Percentiles rank a stretch among this genome's conserved stretches.
Conservation (phyloP, 116 monocot genomes). For the Papilionanthe hybrid region DNA sequence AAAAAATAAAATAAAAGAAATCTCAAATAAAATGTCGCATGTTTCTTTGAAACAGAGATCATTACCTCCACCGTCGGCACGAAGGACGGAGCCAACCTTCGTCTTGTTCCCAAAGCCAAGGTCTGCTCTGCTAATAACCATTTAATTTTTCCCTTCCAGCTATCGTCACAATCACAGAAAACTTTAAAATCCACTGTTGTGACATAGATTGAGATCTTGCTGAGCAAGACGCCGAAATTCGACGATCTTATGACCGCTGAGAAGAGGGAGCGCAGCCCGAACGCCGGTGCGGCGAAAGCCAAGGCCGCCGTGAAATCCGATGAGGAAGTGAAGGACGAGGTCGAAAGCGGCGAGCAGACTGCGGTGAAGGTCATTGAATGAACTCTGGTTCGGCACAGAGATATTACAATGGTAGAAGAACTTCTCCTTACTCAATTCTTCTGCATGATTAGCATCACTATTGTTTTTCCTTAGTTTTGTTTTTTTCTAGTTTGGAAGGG, state of each 20-base stretch:
- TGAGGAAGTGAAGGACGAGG: neutral
- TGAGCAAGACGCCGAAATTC: slow-evolving; percentile 18
- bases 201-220: slow-evolving; percentile 18
- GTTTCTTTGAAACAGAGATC: slow-evolving; percentile 6
- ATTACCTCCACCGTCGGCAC: slow-evolving; percentile 12
- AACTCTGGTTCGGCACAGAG: neutral
- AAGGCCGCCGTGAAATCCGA: neutral
- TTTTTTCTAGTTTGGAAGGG: neutral
- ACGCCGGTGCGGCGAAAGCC: neutral
- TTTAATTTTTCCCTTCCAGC: neutral
- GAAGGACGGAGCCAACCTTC: slow-evolving; percentile 21
- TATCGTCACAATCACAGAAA: neutral
- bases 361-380: neutral
- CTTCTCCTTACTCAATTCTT: neutral
- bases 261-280: neutral
- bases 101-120: slow-evolving; percentile 24
- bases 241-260: slow-evolving; percentile 1
- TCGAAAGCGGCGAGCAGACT: neutral
- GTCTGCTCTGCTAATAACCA: neutral
- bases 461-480: neutral
- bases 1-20: neutral
- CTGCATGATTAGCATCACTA: slow-evolving; percentile 3
- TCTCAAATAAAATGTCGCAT: neutral
- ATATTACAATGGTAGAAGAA: neutral
- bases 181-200: neutral